Base-by-base conservation (phyloP, 805 yeast genomes). In the Metschnikowia kofuensis region DNA sequence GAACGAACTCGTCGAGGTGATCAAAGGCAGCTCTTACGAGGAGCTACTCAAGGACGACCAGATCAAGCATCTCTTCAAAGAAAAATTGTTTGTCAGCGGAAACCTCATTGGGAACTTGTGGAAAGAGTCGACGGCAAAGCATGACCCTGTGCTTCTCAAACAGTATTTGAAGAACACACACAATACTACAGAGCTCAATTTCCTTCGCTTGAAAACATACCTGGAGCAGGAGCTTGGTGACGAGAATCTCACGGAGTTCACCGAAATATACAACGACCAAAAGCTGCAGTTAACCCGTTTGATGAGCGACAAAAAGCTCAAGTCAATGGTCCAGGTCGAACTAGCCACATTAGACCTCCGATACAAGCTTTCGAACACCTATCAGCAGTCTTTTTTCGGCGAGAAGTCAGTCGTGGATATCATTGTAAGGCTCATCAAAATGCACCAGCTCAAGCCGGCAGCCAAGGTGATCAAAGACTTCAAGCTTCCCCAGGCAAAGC, bases 401-500 rank as follows among this genome's bases (percentile, higher is more conserved):
- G 63, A 59, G 21, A 61, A 56, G 30, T 65, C 76, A 1, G 38
- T 70, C 7, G 45, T 50, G 11, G 59, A 54, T 2, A 58, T 73
- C 10, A 38, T 72, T 2, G 48, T 40, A 7, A 64, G 58, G 42
- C 56, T 73, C 14, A 63, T 72, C 9, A 49, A 52, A 34, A 61
- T 78, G 47, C 71, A 77, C 15, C 89, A 86, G 55, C 54, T 72
- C 53, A 66, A 74, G 30, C 68, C 74, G 35, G 83, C 87, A 0
- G 61, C 66, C 3, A 74, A 75, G 43, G 49, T 84, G 5, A 66
- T 75, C 12, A 75, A 76, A 36, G 82, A 77, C 31, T 80, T 84
- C 61, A 79, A 77, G 38, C 66, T 89, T 1, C 66, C 78, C 6
- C 87, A 83, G 12, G 75, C 72, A 48, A 82, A 83, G 50, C 75